Evolutionary conservation across 371 early-diverging fungal genomes (phyloP), one percentile per base, ranked within the genome.

Genomic region (Apophysomyces variabilis): DNA sequence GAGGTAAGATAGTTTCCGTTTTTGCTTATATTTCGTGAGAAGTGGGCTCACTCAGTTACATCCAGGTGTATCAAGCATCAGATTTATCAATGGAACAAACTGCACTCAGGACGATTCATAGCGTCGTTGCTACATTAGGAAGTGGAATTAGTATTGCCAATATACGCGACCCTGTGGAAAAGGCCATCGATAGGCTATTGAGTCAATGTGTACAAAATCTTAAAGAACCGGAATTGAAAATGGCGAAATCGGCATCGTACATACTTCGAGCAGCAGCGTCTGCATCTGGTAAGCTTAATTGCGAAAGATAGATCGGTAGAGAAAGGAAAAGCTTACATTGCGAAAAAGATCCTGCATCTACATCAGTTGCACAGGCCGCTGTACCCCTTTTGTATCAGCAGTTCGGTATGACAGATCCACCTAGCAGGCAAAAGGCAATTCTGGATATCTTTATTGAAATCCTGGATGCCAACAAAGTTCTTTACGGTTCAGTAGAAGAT

Each of bases 191-290:
- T 37, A 77, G 84, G 6, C 74, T 90, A n/a, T 63, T 89, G 32
- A 65, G 80, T 14, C 88, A 90, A 38, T 87, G 87, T 58, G 73
- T 90, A 21, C 68, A 85, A 12, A 78, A 87, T 61, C 66, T 93
- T 6, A 85, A 85, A 45, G 84, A 88, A 46, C 88, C 89, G 4
- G 90, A 90, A 57, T 66, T 86, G 38, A 90, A 90, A 56, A 79
- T 88, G 45, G 90, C 89, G 3, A 85, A 85, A 69, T 82, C 85
- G 1, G 80, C 88, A 57, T 86, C 89, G 21, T 80, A 73, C 61
- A 84, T 90, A 41, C 65, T 92, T 59, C 79, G 84, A 59, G 77
- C 89, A 5, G 84, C 83, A 21, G 88, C 88, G 5, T 83, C 83
- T 50, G 87, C 91, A 37, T 90, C 87, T 8, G 87, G 80, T 76